Evolutionary conservation across 78 protist species (phyloP).

Genomic region (Emiliania huxleyi): DNA sequence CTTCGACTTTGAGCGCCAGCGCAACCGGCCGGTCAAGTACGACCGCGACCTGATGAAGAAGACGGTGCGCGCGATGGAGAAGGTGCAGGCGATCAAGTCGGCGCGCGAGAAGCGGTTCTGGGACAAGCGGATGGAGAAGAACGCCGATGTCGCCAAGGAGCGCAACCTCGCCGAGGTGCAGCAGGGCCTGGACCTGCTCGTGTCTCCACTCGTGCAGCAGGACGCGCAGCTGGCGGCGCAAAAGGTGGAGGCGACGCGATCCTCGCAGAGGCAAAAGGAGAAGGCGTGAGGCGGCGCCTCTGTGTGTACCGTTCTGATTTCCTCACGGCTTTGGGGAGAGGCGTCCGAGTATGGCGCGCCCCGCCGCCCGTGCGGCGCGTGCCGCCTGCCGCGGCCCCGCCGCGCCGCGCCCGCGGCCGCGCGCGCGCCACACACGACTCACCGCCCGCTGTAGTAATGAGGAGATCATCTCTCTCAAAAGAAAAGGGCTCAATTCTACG

Average conservation of each 20-base stretch:
- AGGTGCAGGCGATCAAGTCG: conserved; percentile 66
- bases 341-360: too few species aligned
- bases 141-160: background rate
- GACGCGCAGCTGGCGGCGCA: background rate
- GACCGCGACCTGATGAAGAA: conserved; percentile 81
- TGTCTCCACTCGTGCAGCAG: background rate
- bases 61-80: conserved; percentile 83
- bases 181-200: conserved; percentile 21
- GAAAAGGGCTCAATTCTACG: too few species aligned
- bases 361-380: too few species aligned
- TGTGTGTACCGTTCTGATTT: too few species aligned
- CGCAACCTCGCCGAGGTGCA: background rate
- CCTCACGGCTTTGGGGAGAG: too few species aligned
- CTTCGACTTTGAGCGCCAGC: conserved; percentile 91
- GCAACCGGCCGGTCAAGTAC: conserved; percentile 92
- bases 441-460: too few species aligned
- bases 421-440: too few species aligned
- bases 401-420: too few species aligned
- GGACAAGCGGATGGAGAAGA: conserved; percentile 56
- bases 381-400: too few species aligned
- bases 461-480: too few species aligned
- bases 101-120: conserved; percentile 69
- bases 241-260: background rate
- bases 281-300: background rate
- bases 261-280: background rate